These are phyloP conservation scores for Marasmius tenuissimus DNA, from an alignment of 1,284 basidiomycete species.

Conservation along the genomic window DNA sequence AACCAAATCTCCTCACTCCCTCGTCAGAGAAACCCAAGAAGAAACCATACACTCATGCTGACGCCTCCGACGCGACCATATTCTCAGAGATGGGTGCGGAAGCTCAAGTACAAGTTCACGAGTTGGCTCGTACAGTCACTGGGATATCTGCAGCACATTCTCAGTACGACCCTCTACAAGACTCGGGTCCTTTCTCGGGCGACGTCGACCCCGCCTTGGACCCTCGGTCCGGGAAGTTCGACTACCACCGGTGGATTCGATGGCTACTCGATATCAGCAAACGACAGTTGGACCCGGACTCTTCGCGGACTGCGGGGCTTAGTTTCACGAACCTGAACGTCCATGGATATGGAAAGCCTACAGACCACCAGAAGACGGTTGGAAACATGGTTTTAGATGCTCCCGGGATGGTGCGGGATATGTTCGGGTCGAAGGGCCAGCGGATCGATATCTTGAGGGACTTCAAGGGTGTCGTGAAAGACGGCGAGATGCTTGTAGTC, in stretches of 20 bases:
- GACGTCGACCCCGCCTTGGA: conserved; percentile 32
- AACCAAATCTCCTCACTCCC: too few species aligned
- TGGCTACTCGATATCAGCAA: conserved; percentile 23
- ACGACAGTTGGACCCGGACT: conserved; percentile 24
- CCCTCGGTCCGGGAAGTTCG: conserved; percentile 37
- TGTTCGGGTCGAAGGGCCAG: conserved; percentile 32
- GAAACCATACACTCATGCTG: neutral
- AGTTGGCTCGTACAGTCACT: conserved; percentile 1
- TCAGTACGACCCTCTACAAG: neutral
- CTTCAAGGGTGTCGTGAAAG: conserved; percentile 31
- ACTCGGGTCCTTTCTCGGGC: conserved; percentile 7
- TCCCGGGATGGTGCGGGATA: conserved; percentile 27
- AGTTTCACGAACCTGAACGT: conserved; percentile 40
- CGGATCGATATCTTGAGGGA: conserved; percentile 43
- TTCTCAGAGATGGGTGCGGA: neutral
- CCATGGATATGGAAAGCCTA: conserved; percentile 39
- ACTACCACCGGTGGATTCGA: conserved; percentile 35
- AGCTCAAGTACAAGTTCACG: neutral
- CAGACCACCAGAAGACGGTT: conserved; percentile 46
- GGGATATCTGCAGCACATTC: neutral
- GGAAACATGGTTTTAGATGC: conserved; percentile 36
- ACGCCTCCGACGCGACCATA: neutral
- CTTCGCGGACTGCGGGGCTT: conserved; percentile 36
- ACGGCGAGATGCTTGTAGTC: conserved; percentile 53
- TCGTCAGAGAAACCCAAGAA: too few species aligned